Evolutionary conservation across 2,329 filamentous ascomycete genomes (phyloP).

Genomic region (Talaromyces rugulosus): DNA sequence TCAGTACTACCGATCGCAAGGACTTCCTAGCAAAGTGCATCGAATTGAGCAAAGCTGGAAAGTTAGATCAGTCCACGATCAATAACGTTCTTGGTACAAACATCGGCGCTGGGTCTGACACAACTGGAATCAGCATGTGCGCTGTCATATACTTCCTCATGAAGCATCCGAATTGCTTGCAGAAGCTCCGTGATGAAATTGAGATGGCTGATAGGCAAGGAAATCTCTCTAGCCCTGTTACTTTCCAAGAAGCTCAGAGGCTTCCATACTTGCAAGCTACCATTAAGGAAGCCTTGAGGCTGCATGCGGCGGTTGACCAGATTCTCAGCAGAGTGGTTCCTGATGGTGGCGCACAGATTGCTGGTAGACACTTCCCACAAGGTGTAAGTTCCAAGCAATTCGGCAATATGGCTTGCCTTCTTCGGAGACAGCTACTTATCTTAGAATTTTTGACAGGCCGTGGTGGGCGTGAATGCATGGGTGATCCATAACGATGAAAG

Average conservation of each 20-base stretch:
- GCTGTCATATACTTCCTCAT: constrained; percentile 23
- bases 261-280: constrained; percentile 23
- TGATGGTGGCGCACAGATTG: constrained; percentile 12
- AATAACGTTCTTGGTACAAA: not conserved
- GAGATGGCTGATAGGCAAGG: not conserved
- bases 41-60: not conserved
- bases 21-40: not conserved
- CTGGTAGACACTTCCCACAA: constrained; percentile 14
- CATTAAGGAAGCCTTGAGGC: constrained; percentile 18
- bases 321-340: constrained; percentile 29
- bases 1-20: not conserved
- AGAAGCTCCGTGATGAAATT: constrained; percentile 1
- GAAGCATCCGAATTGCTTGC: not conserved
- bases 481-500: constrained; percentile 19
- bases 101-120: constrained; percentile 23
- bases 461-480: constrained; percentile 24
- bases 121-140: constrained; percentile 25
- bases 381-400: constrained; percentile 1
- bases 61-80: not conserved
- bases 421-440: no score
- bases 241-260: constrained; percentile 10
- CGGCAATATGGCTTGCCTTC: not conserved
- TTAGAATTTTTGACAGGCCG: constrained; percentile 9
- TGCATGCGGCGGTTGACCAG: constrained; percentile 14
- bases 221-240: not conserved